These are phyloP conservation scores for Aspergillus flavus DNA, from an alignment of 2,329 filamentous ascomycete species.

Conservation along the genomic window DNA sequence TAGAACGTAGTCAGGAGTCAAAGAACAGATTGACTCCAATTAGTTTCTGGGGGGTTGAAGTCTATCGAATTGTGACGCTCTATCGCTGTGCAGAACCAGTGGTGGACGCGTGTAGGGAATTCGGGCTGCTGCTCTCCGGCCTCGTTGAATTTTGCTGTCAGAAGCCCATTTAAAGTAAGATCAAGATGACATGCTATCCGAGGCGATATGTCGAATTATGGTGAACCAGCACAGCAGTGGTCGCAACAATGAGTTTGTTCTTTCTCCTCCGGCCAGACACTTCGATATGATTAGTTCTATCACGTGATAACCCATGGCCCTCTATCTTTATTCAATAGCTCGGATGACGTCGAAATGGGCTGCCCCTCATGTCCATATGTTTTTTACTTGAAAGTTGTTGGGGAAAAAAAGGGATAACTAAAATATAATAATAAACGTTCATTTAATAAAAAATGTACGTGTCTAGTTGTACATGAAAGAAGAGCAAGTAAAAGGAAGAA, in stretches of 20 bases:
- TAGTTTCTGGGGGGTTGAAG: not conserved
- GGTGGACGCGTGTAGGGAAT: not conserved
- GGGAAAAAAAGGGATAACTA: too few relatives aligned
- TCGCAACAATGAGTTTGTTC: not conserved
- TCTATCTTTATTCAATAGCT: not conserved
- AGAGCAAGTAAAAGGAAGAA: not conserved
- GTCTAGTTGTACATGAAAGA: not conserved
- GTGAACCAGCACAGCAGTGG: conserved; percentile 3
- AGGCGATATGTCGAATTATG: not conserved
- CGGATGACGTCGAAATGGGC: not conserved
- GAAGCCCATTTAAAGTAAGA: not conserved
- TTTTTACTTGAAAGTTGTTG: not conserved
- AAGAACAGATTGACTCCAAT: not conserved
- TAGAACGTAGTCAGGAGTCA: not conserved
- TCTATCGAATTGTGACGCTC: not conserved
- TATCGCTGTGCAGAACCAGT: not conserved
- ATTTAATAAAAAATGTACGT: not conserved
- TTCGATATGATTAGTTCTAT: not conserved
- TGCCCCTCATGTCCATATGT: not conserved
- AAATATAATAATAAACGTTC: not conserved
- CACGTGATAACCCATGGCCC: not conserved
- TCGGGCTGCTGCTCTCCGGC: not conserved
- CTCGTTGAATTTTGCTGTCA: not conserved
- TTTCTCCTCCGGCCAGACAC: not conserved
- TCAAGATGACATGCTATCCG: conserved; percentile 2